These are phyloP conservation scores for Aspergillus sp. DNA, from an alignment of 2,329 filamentous ascomycete genomes.

Conservation along the genomic window DNA sequence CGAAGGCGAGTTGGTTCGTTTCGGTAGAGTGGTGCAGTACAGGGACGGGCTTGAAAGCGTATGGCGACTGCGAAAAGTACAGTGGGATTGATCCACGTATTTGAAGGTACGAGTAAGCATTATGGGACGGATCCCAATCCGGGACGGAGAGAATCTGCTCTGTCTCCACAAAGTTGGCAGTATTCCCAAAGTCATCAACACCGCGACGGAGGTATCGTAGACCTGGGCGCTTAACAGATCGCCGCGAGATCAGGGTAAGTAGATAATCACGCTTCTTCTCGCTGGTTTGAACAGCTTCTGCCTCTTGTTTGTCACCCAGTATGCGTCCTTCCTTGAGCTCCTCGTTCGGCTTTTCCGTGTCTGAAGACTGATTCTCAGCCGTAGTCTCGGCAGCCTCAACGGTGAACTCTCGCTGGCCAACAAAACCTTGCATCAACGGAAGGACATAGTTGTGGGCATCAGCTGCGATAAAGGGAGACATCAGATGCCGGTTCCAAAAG, in stretches of 20 bases:
- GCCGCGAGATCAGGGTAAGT: slow-evolving; percentile 87
- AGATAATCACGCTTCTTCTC: slow-evolving; percentile 58
- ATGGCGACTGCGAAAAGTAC: slow-evolving; percentile 93
- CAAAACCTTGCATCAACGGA: slow-evolving; percentile 89
- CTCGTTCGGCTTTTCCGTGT: slow-evolving; percentile 14
- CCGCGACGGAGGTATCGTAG: slow-evolving; percentile 87
- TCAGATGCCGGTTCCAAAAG: slow-evolving; percentile 86
- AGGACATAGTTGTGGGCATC: slow-evolving; percentile 71
- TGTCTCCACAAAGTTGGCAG: slow-evolving; percentile 90
- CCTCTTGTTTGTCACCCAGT: slow-evolving; percentile 47
- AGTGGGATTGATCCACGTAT: slow-evolving; percentile 87
- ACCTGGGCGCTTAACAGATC: slow-evolving; percentile 82
- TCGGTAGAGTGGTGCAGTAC: slow-evolving; percentile 77
- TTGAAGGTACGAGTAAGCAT: slow-evolving; percentile 81
- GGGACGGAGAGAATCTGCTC: slow-evolving; percentile 84
- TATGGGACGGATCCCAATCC: slow-evolving; percentile 62
- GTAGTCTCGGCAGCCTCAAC: slow-evolving; percentile 60
- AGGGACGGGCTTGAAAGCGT: slow-evolving; percentile 85
- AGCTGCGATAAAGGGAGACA: slow-evolving; percentile 71
- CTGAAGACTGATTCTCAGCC: slow-evolving; percentile 17
- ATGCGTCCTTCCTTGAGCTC: slow-evolving; percentile 30
- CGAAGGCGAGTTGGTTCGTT: slow-evolving; percentile 76
- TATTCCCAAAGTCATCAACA: slow-evolving; percentile 83
- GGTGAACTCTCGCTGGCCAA: slow-evolving; percentile 81
- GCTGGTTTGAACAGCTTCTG: slow-evolving; percentile 28